Conservation (phyloP, 768 basidiomycete species). For the Pholiota molesta region DNA sequence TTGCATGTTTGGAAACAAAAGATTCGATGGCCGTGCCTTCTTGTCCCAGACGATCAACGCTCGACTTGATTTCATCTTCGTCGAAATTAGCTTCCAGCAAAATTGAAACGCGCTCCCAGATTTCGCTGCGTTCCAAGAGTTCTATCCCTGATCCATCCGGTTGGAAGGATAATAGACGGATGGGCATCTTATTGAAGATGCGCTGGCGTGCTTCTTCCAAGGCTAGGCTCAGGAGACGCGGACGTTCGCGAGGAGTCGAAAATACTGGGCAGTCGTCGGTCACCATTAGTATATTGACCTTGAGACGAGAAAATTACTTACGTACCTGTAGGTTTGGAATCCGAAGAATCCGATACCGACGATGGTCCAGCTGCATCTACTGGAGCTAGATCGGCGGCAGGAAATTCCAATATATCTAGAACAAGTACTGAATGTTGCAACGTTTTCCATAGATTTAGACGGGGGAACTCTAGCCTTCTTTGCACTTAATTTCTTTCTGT, state of each 20-base stretch:
- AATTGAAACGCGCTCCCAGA: background rate
- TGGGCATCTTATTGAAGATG: slow-evolving; percentile 5
- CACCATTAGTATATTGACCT: no score
- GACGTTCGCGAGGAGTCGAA: background rate
- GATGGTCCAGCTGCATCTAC: background rate
- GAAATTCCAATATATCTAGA: background rate
- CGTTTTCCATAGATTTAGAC: background rate
- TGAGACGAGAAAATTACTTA: no score
- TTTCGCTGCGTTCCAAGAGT: background rate
- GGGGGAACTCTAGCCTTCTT: background rate
- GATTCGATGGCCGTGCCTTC: background rate
- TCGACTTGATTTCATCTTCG: background rate
- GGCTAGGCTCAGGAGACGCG: background rate
- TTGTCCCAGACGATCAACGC: background rate
- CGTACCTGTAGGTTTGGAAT: no score
- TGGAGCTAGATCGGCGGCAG: background rate
- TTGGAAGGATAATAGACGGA: slow-evolving; percentile 1
- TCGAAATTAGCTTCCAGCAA: background rate
- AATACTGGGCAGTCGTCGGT: background rate
- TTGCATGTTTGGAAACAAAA: background rate
- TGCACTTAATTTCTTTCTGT: background rate
- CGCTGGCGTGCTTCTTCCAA: background rate
- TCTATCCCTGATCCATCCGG: background rate
- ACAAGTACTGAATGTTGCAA: background rate
- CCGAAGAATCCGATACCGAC: no score